Conservation (phyloP, 805 yeast genomes). For the Myxozyma kluyveri region DNA sequence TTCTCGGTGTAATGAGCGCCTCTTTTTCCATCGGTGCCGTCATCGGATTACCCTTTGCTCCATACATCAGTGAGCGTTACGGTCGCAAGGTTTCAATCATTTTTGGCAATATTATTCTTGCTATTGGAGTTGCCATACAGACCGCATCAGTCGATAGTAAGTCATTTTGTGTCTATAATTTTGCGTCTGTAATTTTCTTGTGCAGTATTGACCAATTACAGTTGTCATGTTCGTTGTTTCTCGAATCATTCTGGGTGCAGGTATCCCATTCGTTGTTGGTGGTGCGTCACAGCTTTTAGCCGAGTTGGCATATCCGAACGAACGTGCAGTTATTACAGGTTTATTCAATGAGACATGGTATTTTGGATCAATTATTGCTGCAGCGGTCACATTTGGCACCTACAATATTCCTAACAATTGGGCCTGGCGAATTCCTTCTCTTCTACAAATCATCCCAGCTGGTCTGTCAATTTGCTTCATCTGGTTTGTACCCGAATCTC, state of each 20-base stretch:
- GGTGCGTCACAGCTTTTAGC: slow-evolving; percentile 30
- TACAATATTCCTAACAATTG: slow-evolving; percentile 18
- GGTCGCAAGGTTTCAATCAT: slow-evolving; percentile 6
- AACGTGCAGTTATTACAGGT: slow-evolving; percentile 45
- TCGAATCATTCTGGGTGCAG: slow-evolving; percentile 43
- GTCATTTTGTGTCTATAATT: too few relatives aligned
- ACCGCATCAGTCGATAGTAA: slow-evolving; percentile 21
- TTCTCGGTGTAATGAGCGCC: slow-evolving; percentile 8
- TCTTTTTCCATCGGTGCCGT: slow-evolving; percentile 8
- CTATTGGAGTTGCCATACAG: slow-evolving; percentile 41
- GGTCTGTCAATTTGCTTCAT: slow-evolving; percentile 36
- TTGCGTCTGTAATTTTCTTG: too few relatives aligned
- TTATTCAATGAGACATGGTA: slow-evolving; percentile 51
- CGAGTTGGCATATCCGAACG: slow-evolving; percentile 51
- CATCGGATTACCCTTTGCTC: slow-evolving; percentile 1
- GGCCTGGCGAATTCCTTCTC: slow-evolving; percentile 43
- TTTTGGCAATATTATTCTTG: slow-evolving; percentile 25
- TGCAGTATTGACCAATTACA: not conserved
- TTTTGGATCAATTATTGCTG: slow-evolving; percentile 53
- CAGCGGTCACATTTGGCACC: slow-evolving; percentile 51
- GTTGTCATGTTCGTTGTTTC: slow-evolving; percentile 41
- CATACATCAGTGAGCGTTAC: slow-evolving; percentile 7
- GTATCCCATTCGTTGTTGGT: slow-evolving; percentile 35
- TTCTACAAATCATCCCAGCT: slow-evolving; percentile 43
- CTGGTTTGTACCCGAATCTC: slow-evolving; percentile 49